Conservation (phyloP, 176 grass and related monocot species). For the Juncus inflexus region DNA sequence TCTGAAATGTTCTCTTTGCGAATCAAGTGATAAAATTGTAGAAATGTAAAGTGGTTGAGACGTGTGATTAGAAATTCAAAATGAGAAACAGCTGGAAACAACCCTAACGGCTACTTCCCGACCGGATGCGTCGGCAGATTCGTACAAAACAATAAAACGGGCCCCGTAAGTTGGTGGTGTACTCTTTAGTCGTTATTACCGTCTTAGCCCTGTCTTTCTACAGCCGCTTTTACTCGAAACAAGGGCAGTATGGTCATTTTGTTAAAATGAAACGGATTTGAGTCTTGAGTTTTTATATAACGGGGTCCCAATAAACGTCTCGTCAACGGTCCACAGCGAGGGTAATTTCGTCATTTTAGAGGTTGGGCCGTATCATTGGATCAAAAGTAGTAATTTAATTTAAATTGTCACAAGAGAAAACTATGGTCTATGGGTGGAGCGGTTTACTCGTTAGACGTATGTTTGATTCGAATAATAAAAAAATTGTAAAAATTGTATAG, state of each 20-base stretch:
- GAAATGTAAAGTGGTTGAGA: background rate
- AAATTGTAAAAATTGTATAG: too few species aligned
- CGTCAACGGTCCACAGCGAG: background rate
- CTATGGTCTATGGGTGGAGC: too few species aligned
- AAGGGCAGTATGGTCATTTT: constrained; percentile 16
- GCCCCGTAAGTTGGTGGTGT: background rate
- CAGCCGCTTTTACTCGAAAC: background rate
- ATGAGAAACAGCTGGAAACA: constrained; percentile 21
- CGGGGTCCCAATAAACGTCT: constrained; percentile 7
- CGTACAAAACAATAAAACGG: background rate
- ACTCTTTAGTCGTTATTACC: background rate
- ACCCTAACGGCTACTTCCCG: constrained; percentile 22
- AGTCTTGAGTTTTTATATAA: background rate
- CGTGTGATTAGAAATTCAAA: constrained; percentile 17
- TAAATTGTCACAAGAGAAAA: too few species aligned
- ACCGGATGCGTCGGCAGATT: background rate
- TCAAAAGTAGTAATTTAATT: too few species aligned
- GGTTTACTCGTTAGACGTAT: too few species aligned
- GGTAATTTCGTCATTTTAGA: background rate
- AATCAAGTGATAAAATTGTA: too few species aligned
- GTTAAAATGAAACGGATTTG: background rate
- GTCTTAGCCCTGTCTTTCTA: background rate
- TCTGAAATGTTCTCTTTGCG: too few species aligned
- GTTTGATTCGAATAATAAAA: too few species aligned
- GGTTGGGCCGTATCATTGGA: too few species aligned